These are phyloP conservation scores for Pseudonitzschia delicatissima DNA, from an alignment of 108 stramenopile species.

Conservation along the genomic window DNA sequence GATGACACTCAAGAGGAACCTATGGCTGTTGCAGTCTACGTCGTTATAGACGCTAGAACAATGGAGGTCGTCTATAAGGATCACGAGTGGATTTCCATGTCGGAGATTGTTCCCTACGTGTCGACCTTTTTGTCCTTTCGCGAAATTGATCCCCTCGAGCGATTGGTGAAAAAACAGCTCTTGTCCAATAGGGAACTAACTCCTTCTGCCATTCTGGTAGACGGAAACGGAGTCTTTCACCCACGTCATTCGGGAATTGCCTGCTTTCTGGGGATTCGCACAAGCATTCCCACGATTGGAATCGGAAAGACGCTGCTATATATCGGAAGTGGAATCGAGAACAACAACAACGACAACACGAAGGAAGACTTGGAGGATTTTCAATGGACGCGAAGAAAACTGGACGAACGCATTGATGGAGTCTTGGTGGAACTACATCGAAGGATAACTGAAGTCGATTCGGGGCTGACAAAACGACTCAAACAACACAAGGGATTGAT, in stretches of 20 bases:
- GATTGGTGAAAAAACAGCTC: constrained; percentile 45
- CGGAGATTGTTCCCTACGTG: constrained; percentile 45
- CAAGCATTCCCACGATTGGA: constrained; percentile 61
- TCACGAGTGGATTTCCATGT: constrained; percentile 35
- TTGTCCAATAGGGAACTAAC: constrained; percentile 32
- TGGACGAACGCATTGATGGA: not conserved
- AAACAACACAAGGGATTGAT: not conserved
- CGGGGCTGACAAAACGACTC: not conserved
- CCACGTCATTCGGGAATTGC: constrained; percentile 63
- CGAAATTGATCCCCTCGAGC: constrained; percentile 55
- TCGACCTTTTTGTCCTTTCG: constrained; percentile 69
- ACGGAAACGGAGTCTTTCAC: constrained; percentile 68
- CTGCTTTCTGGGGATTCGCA: constrained; percentile 56
- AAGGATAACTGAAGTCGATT: not conserved
- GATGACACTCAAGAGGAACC: not conserved
- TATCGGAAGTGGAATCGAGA: constrained; percentile 33
- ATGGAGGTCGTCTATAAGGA: constrained; percentile 43
- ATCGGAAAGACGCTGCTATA: constrained; percentile 61
- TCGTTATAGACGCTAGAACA: constrained; percentile 42
- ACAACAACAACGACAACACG: no score
- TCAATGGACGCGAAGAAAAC: not conserved
- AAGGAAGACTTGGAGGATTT: no score
- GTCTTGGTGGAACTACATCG: not conserved
- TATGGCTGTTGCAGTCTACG: constrained; percentile 59
- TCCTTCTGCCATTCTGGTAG: constrained; percentile 45